Percentiles rank a stretch among this genome's conserved stretches.
Conservation (phyloP, 2,329 filamentous ascomycete species). For the Diaporthe caulivora region DNA sequence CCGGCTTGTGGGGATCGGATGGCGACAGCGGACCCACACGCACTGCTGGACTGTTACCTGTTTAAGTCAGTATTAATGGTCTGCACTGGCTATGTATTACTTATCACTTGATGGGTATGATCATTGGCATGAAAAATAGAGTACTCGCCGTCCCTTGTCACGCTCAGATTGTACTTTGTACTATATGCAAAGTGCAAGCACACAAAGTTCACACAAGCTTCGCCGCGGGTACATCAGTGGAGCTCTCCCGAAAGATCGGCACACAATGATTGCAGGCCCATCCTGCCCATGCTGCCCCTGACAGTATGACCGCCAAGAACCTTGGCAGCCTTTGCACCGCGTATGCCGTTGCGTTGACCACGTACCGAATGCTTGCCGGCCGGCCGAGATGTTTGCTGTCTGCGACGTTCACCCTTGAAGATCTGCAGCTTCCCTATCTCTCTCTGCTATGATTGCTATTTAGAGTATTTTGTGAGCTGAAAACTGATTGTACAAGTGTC, state of each 20-base stretch:
- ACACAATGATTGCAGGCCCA: constrained; percentile 29
- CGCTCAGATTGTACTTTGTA: not conserved
- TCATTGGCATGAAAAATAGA: not conserved
- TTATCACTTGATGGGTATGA: not conserved
- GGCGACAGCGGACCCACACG: not conserved
- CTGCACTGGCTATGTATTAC: not conserved
- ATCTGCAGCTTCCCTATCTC: no score
- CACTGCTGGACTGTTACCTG: not conserved
- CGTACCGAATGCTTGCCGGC: not conserved
- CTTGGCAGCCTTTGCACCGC: constrained; percentile 15
- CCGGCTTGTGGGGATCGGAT: constrained; percentile 7
- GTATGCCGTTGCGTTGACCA: constrained; percentile 16
- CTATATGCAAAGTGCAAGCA: not conserved
- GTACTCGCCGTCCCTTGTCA: not conserved
- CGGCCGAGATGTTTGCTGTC: not conserved
- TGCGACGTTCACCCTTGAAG: not conserved
- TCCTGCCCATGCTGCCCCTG: constrained; percentile 18
- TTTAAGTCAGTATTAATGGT: not conserved
- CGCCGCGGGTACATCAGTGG: constrained; percentile 17
- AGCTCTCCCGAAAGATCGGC: constrained; percentile 20
- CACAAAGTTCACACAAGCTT: not conserved
- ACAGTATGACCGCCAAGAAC: constrained; percentile 12
- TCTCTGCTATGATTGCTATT: not conserved
- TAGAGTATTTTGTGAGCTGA: not conserved
- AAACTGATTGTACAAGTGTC: not conserved